Evolutionary conservation across 179 eudicot genomes (phyloP).

Genomic region (Carnegiea gigantea): DNA sequence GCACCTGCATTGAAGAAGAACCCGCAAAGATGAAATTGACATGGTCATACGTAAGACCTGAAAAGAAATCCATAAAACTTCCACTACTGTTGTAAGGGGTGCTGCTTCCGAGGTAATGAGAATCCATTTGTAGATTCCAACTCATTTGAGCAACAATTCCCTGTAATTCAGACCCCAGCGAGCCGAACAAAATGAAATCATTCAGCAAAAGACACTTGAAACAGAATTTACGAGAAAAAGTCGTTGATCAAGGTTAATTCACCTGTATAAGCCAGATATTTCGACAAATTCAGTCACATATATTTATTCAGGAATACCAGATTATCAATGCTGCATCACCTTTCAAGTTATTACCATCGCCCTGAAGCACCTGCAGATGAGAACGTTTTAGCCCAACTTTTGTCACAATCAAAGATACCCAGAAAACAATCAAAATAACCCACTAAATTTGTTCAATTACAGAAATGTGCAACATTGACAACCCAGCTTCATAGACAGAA

Average conservation of each 20-base stretch:
- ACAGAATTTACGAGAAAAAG: neutral
- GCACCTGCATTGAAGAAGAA: constrained; percentile 56
- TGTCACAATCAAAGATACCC: neutral
- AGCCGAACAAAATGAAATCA: neutral
- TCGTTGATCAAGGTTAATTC: neutral
- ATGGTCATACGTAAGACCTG: constrained; percentile 87
- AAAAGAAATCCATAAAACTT: constrained; percentile 87
- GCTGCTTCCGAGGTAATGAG: constrained; percentile 44
- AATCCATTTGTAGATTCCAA: constrained; percentile 64
- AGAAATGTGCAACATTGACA: neutral
- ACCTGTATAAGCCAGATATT: constrained; percentile 21
- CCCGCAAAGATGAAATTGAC: constrained; percentile 82
- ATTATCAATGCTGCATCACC: constrained; percentile 20
- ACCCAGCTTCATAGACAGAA: no score
- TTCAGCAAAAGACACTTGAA: neutral
- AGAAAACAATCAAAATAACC: neutral
- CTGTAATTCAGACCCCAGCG: neutral
- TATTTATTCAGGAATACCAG: constrained; percentile 15
- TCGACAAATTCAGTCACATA: constrained; percentile 23
- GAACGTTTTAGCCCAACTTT: neutral
- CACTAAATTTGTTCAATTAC: neutral
- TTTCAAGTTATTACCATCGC: neutral
- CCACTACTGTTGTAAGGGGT: constrained; percentile 64
- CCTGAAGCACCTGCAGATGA: constrained; percentile 26
- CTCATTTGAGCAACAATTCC: constrained; percentile 43